These are phyloP conservation scores for Moringa oleifera DNA, from an alignment of 345 rosid genomes.

Conservation along the genomic window DNA sequence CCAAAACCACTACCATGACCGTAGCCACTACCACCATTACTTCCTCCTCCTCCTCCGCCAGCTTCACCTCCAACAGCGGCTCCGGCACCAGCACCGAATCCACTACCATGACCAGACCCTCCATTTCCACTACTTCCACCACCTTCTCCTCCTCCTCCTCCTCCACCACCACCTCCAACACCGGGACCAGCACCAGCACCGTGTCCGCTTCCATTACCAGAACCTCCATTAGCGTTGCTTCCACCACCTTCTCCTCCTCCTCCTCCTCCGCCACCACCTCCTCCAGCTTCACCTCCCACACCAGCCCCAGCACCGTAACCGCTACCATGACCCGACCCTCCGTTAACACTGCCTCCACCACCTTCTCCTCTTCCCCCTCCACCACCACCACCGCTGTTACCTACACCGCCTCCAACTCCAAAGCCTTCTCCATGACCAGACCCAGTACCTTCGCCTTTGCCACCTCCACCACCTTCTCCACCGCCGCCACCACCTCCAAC, in stretches of 20 bases:
- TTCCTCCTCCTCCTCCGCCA: conserved; percentile 22
- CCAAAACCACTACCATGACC: conserved; percentile 19
- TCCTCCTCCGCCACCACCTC: conserved; percentile 23
- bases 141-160: conserved; percentile 19
- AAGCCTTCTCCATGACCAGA: conserved; percentile 8
- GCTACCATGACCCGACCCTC: conserved; percentile 29
- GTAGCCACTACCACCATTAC: conserved; percentile 21
- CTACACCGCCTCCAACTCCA: conserved; percentile 20
- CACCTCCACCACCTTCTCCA: conserved; percentile 21
- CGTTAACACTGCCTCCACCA: conserved; percentile 12
- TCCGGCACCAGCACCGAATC: conserved; percentile 20
- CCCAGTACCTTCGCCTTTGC: conserved; percentile 17
- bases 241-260: conserved; percentile 20
- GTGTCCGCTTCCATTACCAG: conserved; percentile 14
- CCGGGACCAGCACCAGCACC: conserved; percentile 24
- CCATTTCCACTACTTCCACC: conserved; percentile 23
- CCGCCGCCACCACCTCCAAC: conserved; percentile 17
- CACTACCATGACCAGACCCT: conserved; percentile 23
- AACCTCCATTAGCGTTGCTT: conserved; percentile 10
- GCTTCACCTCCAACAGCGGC: conserved; percentile 20
- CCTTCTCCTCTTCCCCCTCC: conserved; percentile 22
- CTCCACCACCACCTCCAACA: conserved; percentile 16
- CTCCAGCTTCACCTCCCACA: conserved; percentile 11
- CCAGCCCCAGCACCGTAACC: conserved; percentile 24
- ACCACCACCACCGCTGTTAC: conserved; percentile 23